Base-by-base conservation (phyloP, 2,329 filamentous ascomycete genomes). In the Setomelanomma holmii region DNA sequence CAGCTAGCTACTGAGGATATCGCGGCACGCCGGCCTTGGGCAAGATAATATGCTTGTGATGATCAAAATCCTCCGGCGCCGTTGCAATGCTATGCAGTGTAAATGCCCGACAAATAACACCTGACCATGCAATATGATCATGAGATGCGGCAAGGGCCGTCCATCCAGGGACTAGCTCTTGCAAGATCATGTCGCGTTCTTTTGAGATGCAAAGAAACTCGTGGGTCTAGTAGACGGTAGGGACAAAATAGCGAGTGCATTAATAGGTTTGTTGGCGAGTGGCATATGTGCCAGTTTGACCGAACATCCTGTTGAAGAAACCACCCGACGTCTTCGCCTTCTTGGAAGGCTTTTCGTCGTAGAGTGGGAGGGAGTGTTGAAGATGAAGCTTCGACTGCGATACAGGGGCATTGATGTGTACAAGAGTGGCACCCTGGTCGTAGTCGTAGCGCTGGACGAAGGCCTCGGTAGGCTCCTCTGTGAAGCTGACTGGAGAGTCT, bases 381-480 rank as follows among this genome's bases (percentile, higher is more conserved):
- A 63, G 72, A 45, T 73, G 63, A 33, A 63, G 56, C 65, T 74
- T 75, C 6, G 55, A 43, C 24, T 65, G 55, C 38, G 72, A 66
- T 45, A 58, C 53, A 5, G 67, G 60, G 45, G 64, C 67, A 56
- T 71, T 67, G 63, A 79, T 76, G 68, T 79, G 75, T 57, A 80
- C 76, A 66, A 80, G 60, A 22, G 73, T 76, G 33, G 77, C 74
- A 38, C 74, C 70, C 51, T 70, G 69, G 46, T 76, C 74, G 38
- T 65, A 59, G 60, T 79, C 77, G 69, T 77, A 78, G 47, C 75
- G 77, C 44, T 77, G 73, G 40, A 69, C 55, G 47, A 69, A 55
- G 10, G 69, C 69, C 53, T 71, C 65, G 8, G 57, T 56, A 35
- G 64, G 62, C 56, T 74, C 69, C 17, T 73, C 68, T 17, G 61